Conservation (phyloP, 169 alveolate species). For the Plasmodium vivax region DNA sequence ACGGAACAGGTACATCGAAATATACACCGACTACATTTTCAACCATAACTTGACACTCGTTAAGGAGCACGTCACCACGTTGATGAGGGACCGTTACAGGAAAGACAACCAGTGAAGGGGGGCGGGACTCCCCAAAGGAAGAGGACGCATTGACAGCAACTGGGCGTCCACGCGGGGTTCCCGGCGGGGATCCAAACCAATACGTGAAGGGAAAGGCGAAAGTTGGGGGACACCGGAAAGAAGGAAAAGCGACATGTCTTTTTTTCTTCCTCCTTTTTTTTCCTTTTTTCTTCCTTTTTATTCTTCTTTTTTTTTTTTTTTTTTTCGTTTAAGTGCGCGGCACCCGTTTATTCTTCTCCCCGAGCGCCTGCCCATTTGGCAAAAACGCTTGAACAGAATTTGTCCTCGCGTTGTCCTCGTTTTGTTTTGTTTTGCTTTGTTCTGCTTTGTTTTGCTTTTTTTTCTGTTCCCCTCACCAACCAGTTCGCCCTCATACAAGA, state of each 20-base stretch:
- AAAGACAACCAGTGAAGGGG: constrained; percentile 48
- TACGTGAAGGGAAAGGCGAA: not conserved
- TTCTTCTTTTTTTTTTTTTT: not conserved
- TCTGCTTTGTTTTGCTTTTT: not conserved
- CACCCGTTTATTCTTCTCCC: not conserved
- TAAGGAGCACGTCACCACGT: constrained; percentile 63
- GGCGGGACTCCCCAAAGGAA: not conserved
- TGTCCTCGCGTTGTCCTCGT: not conserved
- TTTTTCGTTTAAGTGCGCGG: not conserved
- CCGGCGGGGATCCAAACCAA: not conserved
- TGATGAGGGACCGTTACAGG: constrained; percentile 68
- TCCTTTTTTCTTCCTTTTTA: not conserved
- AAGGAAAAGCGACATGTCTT: not conserved
- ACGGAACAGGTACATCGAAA: constrained; percentile 60
- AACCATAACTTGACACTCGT: constrained; percentile 57
- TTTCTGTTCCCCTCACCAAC: not conserved
- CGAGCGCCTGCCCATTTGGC: not conserved
- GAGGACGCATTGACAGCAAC: not conserved
- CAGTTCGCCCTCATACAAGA: not conserved
- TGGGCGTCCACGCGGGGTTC: not conserved
- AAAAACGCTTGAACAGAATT: not conserved
- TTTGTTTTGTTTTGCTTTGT: not conserved
- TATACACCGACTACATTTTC: constrained; percentile 49
- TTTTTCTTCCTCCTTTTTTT: not conserved
- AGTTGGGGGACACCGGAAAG: not conserved